Percentiles rank a stretch among this genome's conserved stretches.
Evolutionary conservation across 176 grass and related monocot species (phyloP).

Genomic region (Juncus inflexus): DNA sequence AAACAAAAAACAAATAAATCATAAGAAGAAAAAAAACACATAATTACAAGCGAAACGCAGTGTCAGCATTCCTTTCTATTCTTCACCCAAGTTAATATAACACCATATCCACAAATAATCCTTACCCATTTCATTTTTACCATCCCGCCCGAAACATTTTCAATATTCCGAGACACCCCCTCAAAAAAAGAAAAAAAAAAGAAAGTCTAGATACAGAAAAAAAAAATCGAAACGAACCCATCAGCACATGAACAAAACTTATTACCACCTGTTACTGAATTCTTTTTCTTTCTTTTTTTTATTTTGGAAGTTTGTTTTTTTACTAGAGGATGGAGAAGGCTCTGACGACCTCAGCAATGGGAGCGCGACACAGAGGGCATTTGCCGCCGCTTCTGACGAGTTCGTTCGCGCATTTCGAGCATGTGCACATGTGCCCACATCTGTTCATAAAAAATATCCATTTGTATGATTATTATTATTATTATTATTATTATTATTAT

Average conservation of each 20-base stretch:
- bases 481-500: background rate
- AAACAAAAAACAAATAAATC: constrained; percentile 17
- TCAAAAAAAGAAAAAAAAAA: constrained; percentile 37
- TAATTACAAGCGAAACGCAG: constrained; percentile 23
- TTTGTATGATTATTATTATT: constrained; percentile 3
- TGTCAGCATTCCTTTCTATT: constrained; percentile 9
- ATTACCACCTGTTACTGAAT: constrained; percentile 30
- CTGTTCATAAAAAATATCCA: too few species aligned
- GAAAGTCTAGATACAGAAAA: constrained; percentile 32
- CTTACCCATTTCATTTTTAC: background rate
- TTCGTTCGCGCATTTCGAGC: constrained; percentile 93
- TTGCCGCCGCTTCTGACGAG: constrained; percentile 75
- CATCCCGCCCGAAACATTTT: constrained; percentile 30
- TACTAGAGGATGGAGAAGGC: constrained; percentile 68
- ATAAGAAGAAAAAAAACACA: constrained; percentile 2
- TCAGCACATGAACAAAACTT: too few species aligned
- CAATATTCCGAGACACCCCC: constrained; percentile 30
- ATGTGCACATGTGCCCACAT: constrained; percentile 99
- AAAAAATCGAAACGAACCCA: background rate
- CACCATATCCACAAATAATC: constrained; percentile 13
- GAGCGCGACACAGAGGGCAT: constrained; percentile 88
- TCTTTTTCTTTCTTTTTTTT: constrained; percentile 36
- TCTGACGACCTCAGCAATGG: constrained; percentile 83
- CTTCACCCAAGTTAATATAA: constrained; percentile 15
- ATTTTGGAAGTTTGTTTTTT: constrained; percentile 30